Base-by-base conservation (phyloP, 495 filamentous ascomycete species). In the Hapsidospora chrysogenum region DNA sequence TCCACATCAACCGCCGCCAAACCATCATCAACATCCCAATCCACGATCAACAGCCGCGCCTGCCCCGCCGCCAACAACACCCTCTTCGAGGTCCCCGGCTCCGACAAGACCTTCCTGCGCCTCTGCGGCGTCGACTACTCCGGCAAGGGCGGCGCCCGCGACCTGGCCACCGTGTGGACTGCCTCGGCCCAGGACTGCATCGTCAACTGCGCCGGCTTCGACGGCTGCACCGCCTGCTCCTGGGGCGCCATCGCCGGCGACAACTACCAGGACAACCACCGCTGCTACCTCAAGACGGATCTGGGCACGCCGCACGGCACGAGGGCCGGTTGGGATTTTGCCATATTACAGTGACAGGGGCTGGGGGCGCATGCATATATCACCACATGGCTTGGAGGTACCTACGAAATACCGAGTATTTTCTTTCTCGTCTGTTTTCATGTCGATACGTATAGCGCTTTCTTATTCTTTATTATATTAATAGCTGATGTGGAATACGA, bases 11-110 rank as follows among this genome's bases (percentile, higher is more conserved):
- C 37, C 8, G 38, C 47, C 10, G 16, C 31, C 16, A 40, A 37
- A 15, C 28, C 43, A 5, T 31, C 43, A 13, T 31, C 45, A 23
- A 37, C 45, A 2, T n/a, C n/a, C n/a, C n/a, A n/a, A n/a, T n/a
- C n/a, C n/a, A n/a, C n/a, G n/a, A n/a, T n/a, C n/a, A n/a, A 46
- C 1, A 48, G 38, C 5, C 39, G 39, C 1, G 52, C 48, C 35
- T 64, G 61, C 31, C 58, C 58, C 1, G 47, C 41, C n/a, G 43
- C 49, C n/a, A 66, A 64, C 37, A 56, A 55, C 18, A 63, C 61
- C 0, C 37, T 53, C 2, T 64, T 61, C 35, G 29, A 45, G n/a
- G 56, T 61, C 5, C 57, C 60, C 1, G 50, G 52, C 14, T 57
- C 58, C 5, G 43, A 51, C 8, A 58, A 57, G 35, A 47, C 20